A percentile compares a stretch with the other conserved stretches of the same genome.
Conservation (phyloP, 129 eudicot species). For the Ambrosia artemisiifolia region DNA sequence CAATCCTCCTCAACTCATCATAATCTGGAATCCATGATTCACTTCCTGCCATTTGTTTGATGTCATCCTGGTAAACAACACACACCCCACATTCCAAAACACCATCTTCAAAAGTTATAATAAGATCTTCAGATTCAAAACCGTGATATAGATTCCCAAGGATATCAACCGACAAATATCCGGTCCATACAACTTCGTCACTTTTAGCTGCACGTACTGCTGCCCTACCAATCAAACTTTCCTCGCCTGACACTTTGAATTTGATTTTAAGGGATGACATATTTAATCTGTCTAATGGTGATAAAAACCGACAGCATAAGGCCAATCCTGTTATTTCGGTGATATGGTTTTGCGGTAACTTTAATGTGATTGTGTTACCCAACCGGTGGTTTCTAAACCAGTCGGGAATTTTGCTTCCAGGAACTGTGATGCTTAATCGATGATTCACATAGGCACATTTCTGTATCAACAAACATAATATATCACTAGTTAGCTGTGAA, state of each 20-base stretch:
- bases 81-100: background rate
- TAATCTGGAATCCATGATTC: background rate
- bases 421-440: background rate
- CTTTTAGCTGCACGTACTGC: background rate
- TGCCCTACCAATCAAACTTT: background rate
- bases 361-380: constrained; percentile 8
- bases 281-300: background rate
- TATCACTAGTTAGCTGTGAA: too few relatives aligned
- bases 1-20: background rate
- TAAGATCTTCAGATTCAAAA: background rate
- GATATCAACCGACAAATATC: constrained; percentile 7
- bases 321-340: constrained; percentile 13
- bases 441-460: constrained; percentile 17
- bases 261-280: background rate
- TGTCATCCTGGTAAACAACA: constrained; percentile 1
- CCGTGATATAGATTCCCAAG: constrained; percentile 1
- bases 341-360: background rate
- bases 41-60: background rate
- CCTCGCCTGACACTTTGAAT: background rate
- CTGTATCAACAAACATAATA: background rate
- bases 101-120: background rate
- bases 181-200: background rate
- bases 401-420: constrained; percentile 1
- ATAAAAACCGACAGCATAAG: background rate
- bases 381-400: constrained; percentile 1